Percentiles rank a stretch among this genome's conserved stretches.
Evolutionary conservation across 352 stramenopile species (phyloP).

Genomic region (Globisporangium middletonii): DNA sequence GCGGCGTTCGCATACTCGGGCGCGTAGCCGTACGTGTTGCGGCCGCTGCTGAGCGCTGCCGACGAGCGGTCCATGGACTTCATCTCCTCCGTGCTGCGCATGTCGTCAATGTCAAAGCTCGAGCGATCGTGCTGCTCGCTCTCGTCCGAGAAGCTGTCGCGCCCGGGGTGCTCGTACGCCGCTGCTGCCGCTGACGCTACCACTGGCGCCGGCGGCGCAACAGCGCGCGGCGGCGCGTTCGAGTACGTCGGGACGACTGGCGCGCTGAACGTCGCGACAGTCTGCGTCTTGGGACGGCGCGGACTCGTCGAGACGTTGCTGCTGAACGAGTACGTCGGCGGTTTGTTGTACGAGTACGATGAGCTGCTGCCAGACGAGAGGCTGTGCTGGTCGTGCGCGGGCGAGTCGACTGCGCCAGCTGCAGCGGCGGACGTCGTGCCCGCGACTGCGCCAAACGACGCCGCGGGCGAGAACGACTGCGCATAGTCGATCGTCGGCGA

Average conservation of each 20-base stretch:
- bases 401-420: conserved; percentile 1
- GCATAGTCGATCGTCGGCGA: conserved; percentile 51
- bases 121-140: conserved; percentile 43
- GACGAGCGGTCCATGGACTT: conserved; percentile 30
- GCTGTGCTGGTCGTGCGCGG: neutral
- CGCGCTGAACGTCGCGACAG: conserved; percentile 13
- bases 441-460: neutral
- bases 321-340: conserved; percentile 18
- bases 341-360: conserved; percentile 6
- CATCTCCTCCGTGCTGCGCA: conserved; percentile 53
- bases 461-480: conserved; percentile 41
- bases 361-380: conserved; percentile 9
- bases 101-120: conserved; percentile 83
- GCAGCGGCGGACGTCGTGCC: neutral
- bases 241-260: conserved; percentile 24
- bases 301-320: conserved; percentile 16
- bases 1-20: conserved; percentile 23
- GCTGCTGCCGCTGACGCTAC: neutral
- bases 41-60: conserved; percentile 17
- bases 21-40: conserved; percentile 17
- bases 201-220: conserved; percentile 19
- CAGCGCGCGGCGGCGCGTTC: conserved; percentile 1
- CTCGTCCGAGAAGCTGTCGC: conserved; percentile 17
- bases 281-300: conserved; percentile 4
- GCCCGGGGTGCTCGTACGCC: conserved; percentile 22